Percentiles rank a stretch among this genome's conserved stretches.
These are phyloP conservation scores for Boletus reticulatus DNA, from an alignment of 768 basidiomycete genomes.

Conservation along the genomic window DNA sequence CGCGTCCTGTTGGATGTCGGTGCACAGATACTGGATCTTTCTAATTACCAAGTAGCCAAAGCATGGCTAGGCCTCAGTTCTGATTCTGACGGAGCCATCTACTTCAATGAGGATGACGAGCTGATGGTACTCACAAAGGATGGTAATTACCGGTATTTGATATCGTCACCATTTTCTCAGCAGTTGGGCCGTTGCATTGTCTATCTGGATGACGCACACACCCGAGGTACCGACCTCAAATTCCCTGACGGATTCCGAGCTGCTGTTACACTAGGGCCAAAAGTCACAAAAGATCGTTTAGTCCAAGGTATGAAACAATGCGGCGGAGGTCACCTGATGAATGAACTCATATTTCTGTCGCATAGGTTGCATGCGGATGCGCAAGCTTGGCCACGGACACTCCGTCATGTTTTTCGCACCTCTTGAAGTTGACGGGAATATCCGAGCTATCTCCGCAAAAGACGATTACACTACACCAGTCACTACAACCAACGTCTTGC, in stretches of 20 bases:
- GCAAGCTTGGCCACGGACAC: constrained; percentile 41
- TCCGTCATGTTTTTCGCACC: constrained; percentile 45
- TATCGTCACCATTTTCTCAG: constrained; percentile 39
- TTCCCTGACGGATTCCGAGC: constrained; percentile 41
- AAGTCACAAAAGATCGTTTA: constrained; percentile 43
- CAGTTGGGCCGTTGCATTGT: constrained; percentile 42
- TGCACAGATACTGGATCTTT: neutral
- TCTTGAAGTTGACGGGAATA: constrained; percentile 35
- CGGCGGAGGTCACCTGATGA: too few relatives aligned
- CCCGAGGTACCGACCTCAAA: constrained; percentile 46
- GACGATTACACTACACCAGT: neutral
- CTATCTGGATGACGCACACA: constrained; percentile 52
- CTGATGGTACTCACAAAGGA: constrained; percentile 34
- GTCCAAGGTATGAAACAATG: constrained; percentile 8
- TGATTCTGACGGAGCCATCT: neutral
- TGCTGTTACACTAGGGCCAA: constrained; percentile 5
- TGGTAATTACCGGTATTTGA: constrained; percentile 33
- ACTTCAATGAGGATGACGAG: constrained; percentile 4
- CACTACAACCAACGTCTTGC: neutral
- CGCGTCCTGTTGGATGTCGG: neutral
- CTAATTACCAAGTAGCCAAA: constrained; percentile 21
- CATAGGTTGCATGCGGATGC: too few relatives aligned
- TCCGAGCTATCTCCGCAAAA: constrained; percentile 17
- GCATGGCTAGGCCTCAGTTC: constrained; percentile 9
- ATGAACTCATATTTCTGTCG: too few relatives aligned